These are phyloP conservation scores for Eucalyptus cloeziana DNA, from an alignment of 345 rosid genomes.

Conservation along the genomic window DNA sequence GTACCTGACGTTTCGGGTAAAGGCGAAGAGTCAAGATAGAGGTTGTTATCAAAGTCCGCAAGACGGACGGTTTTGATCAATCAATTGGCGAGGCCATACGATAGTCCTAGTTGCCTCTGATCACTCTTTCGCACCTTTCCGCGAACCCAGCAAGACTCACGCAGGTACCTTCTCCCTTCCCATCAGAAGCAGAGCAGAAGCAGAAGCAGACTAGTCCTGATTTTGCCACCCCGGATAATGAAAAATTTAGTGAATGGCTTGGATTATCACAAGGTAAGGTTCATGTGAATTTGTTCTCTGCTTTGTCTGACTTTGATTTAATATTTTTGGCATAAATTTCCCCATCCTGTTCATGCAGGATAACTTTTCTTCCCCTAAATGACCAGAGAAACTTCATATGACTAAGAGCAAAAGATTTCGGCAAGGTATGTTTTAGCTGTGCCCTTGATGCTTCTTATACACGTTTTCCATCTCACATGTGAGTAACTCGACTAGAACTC, in stretches of 20 bases:
- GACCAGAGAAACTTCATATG: slow-evolving; percentile 69
- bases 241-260: slow-evolving; percentile 29
- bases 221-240: slow-evolving; percentile 87
- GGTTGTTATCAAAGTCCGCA: not conserved
- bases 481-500: not conserved
- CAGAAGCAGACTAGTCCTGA: slow-evolving; percentile 42
- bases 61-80: not conserved
- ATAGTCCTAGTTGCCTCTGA: not conserved
- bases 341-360: slow-evolving; percentile 25
- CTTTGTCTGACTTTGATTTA: not conserved
- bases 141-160: not conserved
- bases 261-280: slow-evolving; percentile 43
- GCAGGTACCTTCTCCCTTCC: not conserved
- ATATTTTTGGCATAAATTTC: not conserved
- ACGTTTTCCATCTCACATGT: not conserved
- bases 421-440: slow-evolving; percentile 16
- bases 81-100: not conserved
- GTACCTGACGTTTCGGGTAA: no score
- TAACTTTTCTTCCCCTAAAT: slow-evolving; percentile 61
- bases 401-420: slow-evolving; percentile 36
- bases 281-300: not conserved
- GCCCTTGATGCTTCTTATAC: not conserved
- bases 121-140: not conserved
- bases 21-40: not conserved
- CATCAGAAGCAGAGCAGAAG: no score